phyloP scores from a whole-genome alignment of 352 stramenopile genomes.

The Pythium phragmiticola region DNA sequence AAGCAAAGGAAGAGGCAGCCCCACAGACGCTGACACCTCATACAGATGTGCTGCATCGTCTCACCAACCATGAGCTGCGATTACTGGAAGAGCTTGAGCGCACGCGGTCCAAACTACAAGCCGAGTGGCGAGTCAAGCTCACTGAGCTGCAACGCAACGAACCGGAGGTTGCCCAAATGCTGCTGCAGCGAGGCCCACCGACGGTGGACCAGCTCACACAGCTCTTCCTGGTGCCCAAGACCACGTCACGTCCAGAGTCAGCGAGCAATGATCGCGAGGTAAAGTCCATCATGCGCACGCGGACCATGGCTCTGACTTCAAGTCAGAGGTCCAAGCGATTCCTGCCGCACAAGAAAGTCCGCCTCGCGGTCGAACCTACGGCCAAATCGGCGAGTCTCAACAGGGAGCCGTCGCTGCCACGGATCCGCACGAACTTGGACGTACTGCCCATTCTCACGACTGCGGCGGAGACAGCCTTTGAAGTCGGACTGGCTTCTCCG shows the following conservation, averaged over 20 bases:
- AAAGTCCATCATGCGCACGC: constrained; percentile 42
- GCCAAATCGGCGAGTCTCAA: constrained; percentile 7
- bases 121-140: constrained; percentile 69
- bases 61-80: constrained; percentile 77
- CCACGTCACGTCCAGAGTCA: constrained; percentile 11
- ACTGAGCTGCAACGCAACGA: constrained; percentile 47
- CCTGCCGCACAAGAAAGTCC: constrained; percentile 45
- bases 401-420: constrained; percentile 17
- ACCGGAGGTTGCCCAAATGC: constrained; percentile 25
- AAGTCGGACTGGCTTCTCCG: constrained; percentile 44
- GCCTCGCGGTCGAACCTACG: constrained; percentile 1
- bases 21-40: constrained; percentile 37
- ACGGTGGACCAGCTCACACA: constrained; percentile 43
- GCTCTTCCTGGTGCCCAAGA: constrained; percentile 32
- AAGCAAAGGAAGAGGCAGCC: not conserved
- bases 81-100: constrained; percentile 78
- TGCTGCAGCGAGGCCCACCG: constrained; percentile 28
- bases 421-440: constrained; percentile 43
- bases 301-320: constrained; percentile 39
- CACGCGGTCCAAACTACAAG: constrained; percentile 62
- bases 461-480: constrained; percentile 67
- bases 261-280: constrained; percentile 23
- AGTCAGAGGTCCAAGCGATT: constrained; percentile 47
- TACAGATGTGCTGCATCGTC: constrained; percentile 60
- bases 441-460: constrained; percentile 75